Percentiles rank a stretch among this genome's conserved stretches.
Conservation (phyloP, 352 stramenopile genomes). For the Pythium pectinolyticum region DNA sequence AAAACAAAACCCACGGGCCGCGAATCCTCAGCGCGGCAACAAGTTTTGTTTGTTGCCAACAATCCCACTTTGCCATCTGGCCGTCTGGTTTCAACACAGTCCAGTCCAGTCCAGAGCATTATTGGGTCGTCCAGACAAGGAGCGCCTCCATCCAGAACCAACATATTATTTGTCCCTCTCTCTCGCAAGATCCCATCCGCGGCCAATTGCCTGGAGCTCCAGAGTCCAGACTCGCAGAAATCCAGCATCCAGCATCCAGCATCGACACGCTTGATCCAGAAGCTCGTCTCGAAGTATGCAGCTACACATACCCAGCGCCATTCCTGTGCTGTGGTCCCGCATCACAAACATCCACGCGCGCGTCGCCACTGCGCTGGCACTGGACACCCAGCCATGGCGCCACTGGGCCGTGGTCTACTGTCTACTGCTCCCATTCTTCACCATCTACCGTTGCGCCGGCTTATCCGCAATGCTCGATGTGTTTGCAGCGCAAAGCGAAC, state of each 20-base stretch:
- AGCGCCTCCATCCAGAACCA: background rate
- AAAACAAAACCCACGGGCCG: background rate
- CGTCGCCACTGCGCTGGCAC: conserved; percentile 1
- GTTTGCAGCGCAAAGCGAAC: conserved; percentile 2
- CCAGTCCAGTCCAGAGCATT: too few relatives aligned
- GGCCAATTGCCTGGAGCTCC: too few relatives aligned
- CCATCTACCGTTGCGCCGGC: conserved; percentile 4
- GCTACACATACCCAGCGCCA: background rate
- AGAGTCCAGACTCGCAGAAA: conserved; percentile 19
- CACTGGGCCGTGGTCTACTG: conserved; percentile 15
- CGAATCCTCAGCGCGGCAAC: background rate
- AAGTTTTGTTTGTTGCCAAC: too few relatives aligned
- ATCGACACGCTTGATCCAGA: background rate
- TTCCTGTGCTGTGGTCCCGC: too few relatives aligned
- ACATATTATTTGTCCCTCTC: background rate
- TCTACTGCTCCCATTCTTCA: conserved; percentile 20
- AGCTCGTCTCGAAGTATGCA: background rate
- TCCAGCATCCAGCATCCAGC: background rate
- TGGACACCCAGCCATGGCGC: conserved; percentile 13
- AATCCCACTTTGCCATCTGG: background rate
- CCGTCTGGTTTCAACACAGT: background rate
- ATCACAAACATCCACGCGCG: background rate
- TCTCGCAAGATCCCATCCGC: too few relatives aligned
- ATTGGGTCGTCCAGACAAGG: too few relatives aligned
- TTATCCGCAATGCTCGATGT: conserved; percentile 5